Evolutionary conservation across 176 grass and related monocot genomes (phyloP), one percentile per base, ranked within the genome.

Genomic region (Thinopyrum elongatum): DNA sequence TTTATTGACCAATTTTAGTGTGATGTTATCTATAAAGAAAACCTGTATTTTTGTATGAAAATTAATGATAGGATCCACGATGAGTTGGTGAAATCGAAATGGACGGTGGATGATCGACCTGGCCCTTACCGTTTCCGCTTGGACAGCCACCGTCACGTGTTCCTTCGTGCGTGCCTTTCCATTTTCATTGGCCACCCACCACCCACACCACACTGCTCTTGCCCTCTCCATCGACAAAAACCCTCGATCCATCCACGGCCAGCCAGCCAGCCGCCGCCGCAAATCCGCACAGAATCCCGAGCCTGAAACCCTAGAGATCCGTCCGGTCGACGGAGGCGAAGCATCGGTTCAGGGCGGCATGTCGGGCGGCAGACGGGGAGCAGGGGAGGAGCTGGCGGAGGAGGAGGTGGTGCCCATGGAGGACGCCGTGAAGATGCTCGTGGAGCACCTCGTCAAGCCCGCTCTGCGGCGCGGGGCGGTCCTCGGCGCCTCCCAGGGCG

Each of bases 361-460:
- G 59, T 62, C 59, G 59, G 3, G 0, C 0, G 31, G 53, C 12
- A 19, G 41, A 8, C 22, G 71, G 10, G 63, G 65, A 3, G 39
- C 4, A 10, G 42, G 30, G 9, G 76, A 8, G 14, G 76, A 31
- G 14, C 13, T 29, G 6, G 14, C 7, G 16, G 65, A 4, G 23
- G 41, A 8, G 36, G 17, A 1, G 60, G 59, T 66, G 77, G 88
- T 76, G 60, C 34, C 67, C 36, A n/a, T 89, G 86, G 95, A 97
- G 88, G 92, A 97, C 86, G 66, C 86, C 10, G 89, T 94, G 26
- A 47, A 83, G 39, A 46, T 87, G 68, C 86, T 97, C 63, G 53
- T 97, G 47, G 92, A 92, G 14, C 69, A 89, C 60, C 88, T 97
- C 27, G 88, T 97, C 27, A 10, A 6, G 77, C 90, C 95, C 39